Base-by-base conservation (phyloP, 495 filamentous ascomycete genomes). In the Aspergillus sclerotiicarbonarius region DNA sequence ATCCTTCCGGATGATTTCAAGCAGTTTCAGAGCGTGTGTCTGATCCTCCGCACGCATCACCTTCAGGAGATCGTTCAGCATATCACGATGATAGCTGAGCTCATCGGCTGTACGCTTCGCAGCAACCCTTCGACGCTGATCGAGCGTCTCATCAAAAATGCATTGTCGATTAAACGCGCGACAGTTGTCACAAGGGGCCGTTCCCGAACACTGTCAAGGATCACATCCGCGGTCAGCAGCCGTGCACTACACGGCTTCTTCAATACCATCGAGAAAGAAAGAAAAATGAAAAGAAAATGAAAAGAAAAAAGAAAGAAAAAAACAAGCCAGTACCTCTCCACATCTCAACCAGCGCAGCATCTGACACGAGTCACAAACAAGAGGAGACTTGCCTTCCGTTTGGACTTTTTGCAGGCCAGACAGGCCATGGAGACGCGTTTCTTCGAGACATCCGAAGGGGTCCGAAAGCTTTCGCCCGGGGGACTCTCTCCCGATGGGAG, bases 341-440 rank as follows among this genome's bases (percentile, higher is more conserved):
- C 25, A 2, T 25, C 25, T 2, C 25, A 2, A 2, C 25, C 2
- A 25, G 25, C 25, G 2, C 25, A 25, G 25, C 25, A 25, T 25
- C 25, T 25, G 25, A 25, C 25, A 25, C 25, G 21, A 16, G 10
- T 13, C 20, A 15, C 46, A 21, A 20, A 16, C 2, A 4, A 5
- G 16, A 16, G 45, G 37, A 13, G 35, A 57, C 65, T 50, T 46
- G 62, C 75, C 68, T 79, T 79, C 7, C 76, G 67, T 59, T 79
- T 79, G 0, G 76, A 79, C 59, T 77, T 77, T 41, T 79, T 79
- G 59, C 76, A 79, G 0, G 75, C 71, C 52, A 77, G 48, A 64
- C 76, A 79, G 7, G 76, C 76, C 51, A 76, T 78, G 0, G 76
- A 79, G 2, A 77, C 76, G 9, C 76, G 64, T 56, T 76, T 79